Evolutionary conservation across 169 alveolate genomes (phyloP), one percentile per base, ranked within the genome.

Genomic region (Cryptosporidium bovis): DNA sequence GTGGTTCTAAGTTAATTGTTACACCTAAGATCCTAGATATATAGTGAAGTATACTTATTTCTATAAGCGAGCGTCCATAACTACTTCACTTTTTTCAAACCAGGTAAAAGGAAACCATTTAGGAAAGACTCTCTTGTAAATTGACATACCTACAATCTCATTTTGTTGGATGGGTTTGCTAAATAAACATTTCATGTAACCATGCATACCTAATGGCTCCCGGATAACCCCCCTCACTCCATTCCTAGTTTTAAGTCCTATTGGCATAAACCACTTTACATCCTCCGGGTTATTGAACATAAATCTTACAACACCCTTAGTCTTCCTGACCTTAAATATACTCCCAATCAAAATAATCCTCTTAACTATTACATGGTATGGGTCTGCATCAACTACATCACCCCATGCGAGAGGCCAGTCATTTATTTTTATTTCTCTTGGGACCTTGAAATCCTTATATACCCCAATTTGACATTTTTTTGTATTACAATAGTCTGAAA

Each of bases 171-270:
- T 91, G 64, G 90, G 93, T 82, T 93, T 94, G 83, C 93, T 94
- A 69, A 96, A 96, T 62, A 91, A 68, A 48, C 97, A 94, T 90
- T 96, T 96, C 96, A 96, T 94, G 71, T 92, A 83, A 10, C 98
- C 98, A 84, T 96, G 98, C 33, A 95, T 94, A n/a, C 98, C 98
- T 31, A 96, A 83, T 48, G 96, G 92, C 83, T 94, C 96, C 51
- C 69, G 85, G 5, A 96, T 96, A 62, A 95, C 90, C 18, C 98
- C 98, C 90, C 96, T 90, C 29, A 94, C 91, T 33, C 97, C 97
- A 40, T 90, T 90, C 82, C 94, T 94, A 36, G 98, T 96, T 27
- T 87, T 90, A 31, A 96, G 90, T 91, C 94, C 97, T 2, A 96
- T 93, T 5, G 98, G 96, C 58, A 94, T 92, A 84, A 96, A 96